These are phyloP conservation scores for Botryotinia convoluta DNA, from an alignment of 2,329 filamentous ascomycete species.

Conservation along the genomic window DNA sequence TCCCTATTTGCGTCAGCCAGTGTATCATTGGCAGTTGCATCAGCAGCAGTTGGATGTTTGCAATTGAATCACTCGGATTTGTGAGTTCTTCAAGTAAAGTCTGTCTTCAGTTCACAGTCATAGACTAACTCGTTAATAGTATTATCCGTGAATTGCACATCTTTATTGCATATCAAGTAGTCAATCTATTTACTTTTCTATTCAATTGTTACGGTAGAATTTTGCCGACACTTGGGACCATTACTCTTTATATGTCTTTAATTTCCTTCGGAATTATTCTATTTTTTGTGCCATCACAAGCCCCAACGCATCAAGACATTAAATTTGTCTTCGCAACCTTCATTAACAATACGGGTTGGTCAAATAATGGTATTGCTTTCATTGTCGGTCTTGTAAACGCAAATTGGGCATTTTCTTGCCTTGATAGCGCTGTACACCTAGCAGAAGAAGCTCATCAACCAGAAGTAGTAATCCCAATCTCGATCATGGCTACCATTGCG, in stretches of 20 bases:
- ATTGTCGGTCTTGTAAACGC: constrained; percentile 19
- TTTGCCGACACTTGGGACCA: constrained; percentile 12
- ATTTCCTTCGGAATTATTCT: constrained; percentile 14
- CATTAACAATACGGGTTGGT: constrained; percentile 21
- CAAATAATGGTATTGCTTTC: constrained; percentile 20
- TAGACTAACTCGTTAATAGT: not conserved
- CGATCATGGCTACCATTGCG: constrained; percentile 16
- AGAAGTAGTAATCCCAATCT: constrained; percentile 16
- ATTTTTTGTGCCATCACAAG: constrained; percentile 7
- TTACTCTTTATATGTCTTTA: constrained; percentile 18
- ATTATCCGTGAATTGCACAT: constrained; percentile 11
- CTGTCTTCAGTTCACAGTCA: not conserved
- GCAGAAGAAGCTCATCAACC: constrained; percentile 20
- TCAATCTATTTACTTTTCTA: constrained; percentile 15
- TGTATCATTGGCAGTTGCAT: constrained; percentile 14
- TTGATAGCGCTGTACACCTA: constrained; percentile 18
- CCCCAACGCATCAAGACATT: constrained; percentile 16
- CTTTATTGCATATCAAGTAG: constrained; percentile 17
- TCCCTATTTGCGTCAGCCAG: constrained; percentile 18
- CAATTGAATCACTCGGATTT: constrained; percentile 13
- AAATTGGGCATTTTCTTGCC: constrained; percentile 20
- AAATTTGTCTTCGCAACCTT: constrained; percentile 23
- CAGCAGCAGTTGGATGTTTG: constrained; percentile 17
- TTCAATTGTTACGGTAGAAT: constrained; percentile 18
- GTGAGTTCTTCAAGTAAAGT: not conserved